Base-by-base conservation (phyloP, 352 stramenopile species). In the Elongisporangium anandrum region DNA sequence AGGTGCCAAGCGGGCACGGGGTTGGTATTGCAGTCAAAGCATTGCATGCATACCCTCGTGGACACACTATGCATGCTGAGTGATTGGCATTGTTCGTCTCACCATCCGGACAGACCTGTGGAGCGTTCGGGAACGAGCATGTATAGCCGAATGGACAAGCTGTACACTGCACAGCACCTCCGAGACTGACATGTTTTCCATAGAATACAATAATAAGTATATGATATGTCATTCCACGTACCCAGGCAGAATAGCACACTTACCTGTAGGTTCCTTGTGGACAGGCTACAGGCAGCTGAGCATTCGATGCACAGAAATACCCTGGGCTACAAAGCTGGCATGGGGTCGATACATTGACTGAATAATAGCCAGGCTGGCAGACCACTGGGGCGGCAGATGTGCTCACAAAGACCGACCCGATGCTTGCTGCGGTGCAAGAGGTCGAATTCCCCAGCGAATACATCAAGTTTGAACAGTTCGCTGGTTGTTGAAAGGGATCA, bases 21-120 rank as follows among this genome's bases (percentile, higher is more conserved):
- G 22, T 59, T 3, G 48, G 51, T 0, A 54, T 49, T 56, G 12
- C 47, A 23, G 57, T 67, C 12, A 73, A 16, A 17, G 70, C 64
- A 3, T 66, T 76, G 53, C 76, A 86, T 15, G 73, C 63, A 41
- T 68, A 81, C 0, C 76, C 76, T 38, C 68, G 64, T 2, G 79
- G 72, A 55, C 79, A 88, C 17, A 54, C n/a, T 21, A 76, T 59
- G 52, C 79, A 88, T 0, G 51, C 65, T 0, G 70, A 76, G 47
- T 87, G 65, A 50, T 85, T 70, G 1, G 49, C 58, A 61, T 75
- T 85, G 45, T 69, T 85, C 16, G 67, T 78, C 56, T 82, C 57
- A 0, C 77, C 77, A 34, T 68, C 49, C 7, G 29, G 23, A 56
- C 81, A 91, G 1, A 77, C 58, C 17, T 64, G 38, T 9, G 66